Conservation (phyloP, 1,139 yeast genomes). For the Geotrichum phurueaensis region DNA sequence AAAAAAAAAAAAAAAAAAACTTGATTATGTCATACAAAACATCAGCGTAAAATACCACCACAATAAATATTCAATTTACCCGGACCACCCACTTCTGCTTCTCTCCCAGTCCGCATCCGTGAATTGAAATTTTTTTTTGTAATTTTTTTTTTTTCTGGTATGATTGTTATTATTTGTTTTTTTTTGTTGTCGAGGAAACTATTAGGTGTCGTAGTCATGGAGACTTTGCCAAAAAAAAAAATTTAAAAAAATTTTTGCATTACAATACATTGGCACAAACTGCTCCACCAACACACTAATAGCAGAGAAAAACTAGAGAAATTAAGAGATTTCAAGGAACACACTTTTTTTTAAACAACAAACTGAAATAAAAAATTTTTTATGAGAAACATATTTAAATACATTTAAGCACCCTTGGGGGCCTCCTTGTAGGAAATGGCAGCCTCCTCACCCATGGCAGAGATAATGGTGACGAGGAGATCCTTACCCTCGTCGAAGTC, state of each 20-base stretch:
- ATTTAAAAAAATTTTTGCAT: too few species aligned
- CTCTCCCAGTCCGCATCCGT: not conserved
- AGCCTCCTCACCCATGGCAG: conserved; percentile 99
- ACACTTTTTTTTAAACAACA: not conserved
- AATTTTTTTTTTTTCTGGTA: too few species aligned
- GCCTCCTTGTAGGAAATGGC: conserved; percentile 97
- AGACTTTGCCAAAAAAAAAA: not conserved
- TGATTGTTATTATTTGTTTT: too few species aligned
- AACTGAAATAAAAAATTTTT: not conserved
- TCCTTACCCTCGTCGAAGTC: conserved; percentile 98
- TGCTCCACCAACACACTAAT: not conserved
- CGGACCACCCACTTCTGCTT: not conserved
- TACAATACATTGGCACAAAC: too few species aligned
- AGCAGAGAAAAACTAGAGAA: too few species aligned
- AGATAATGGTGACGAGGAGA: conserved; percentile 85
- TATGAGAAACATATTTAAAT: not conserved
- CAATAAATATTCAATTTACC: not conserved
- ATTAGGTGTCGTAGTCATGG: not conserved
- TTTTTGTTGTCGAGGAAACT: not conserved
- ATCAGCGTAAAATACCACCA: too few species aligned
- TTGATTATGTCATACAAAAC: not conserved
- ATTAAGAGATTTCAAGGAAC: not conserved
- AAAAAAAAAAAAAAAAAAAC: too few species aligned
- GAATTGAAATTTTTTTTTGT: not conserved
- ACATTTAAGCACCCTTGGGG: conserved; percentile 49